These are phyloP conservation scores for Babesia microti DNA, from an alignment of 169 alveolate species.

Conservation along the genomic window DNA sequence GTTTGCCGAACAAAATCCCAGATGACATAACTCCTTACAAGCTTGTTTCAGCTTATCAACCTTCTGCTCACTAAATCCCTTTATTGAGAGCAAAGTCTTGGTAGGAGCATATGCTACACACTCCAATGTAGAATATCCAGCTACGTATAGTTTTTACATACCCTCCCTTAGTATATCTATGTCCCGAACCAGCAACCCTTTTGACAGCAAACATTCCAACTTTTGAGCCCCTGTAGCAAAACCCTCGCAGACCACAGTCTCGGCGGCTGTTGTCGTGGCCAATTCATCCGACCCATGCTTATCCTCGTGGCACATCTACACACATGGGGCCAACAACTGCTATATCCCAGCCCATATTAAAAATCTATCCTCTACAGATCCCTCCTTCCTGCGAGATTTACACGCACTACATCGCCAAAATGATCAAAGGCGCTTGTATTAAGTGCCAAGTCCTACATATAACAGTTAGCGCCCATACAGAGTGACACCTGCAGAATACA, in stretches of 20 bases:
- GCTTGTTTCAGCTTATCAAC: slow-evolving; percentile 86
- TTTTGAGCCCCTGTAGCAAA: slow-evolving; percentile 56
- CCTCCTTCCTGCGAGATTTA: too few species aligned
- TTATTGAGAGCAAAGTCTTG: slow-evolving; percentile 74
- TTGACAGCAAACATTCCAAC: slow-evolving; percentile 65
- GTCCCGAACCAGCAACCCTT: slow-evolving; percentile 76
- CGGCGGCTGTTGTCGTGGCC: too few species aligned
- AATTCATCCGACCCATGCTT: too few species aligned
- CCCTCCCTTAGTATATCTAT: slow-evolving; percentile 80
- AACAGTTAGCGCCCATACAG: too few species aligned
- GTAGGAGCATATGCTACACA: slow-evolving; percentile 86
- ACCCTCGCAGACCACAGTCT: slow-evolving; percentile 41
- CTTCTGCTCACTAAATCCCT: slow-evolving; percentile 94
- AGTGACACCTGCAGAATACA: too few species aligned
- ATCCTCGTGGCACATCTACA: too few species aligned
- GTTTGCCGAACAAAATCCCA: slow-evolving; percentile 84
- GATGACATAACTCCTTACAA: slow-evolving; percentile 77
- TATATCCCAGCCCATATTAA: too few species aligned
- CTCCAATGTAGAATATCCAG: slow-evolving; percentile 85
- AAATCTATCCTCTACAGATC: too few species aligned
- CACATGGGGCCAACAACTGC: too few species aligned
- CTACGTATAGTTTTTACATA: slow-evolving; percentile 26
- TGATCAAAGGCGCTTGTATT: too few species aligned
- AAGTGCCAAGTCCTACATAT: too few species aligned
- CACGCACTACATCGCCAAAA: too few species aligned